A percentile compares a stretch with the other conserved stretches of the same genome.
Evolutionary conservation across 2,329 filamentous ascomycete genomes (phyloP).

Genomic region (Paecilomyces fulvus): DNA sequence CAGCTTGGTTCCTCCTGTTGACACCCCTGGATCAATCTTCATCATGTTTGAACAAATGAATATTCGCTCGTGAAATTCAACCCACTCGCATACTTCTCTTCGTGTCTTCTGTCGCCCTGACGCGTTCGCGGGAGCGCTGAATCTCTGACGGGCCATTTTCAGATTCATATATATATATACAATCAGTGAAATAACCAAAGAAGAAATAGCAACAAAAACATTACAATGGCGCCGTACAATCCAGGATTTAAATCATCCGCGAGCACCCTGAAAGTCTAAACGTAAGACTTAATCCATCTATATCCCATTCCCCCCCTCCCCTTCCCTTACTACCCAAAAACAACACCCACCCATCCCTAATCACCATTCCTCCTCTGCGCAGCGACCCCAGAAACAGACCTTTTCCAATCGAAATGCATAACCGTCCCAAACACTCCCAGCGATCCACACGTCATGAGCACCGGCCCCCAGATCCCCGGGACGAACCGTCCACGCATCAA

Average conservation of each 20-base stretch:
- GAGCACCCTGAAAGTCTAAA: too few species aligned
- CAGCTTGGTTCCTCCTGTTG: neutral
- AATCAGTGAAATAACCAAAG: too few species aligned
- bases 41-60: neutral
- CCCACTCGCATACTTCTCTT: neutral
- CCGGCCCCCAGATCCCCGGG: constrained; percentile 22
- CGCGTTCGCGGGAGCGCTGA: neutral
- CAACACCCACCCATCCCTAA: neutral
- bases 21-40: neutral
- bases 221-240: too few species aligned
- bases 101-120: neutral
- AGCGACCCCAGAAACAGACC: neutral
- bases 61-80: neutral
- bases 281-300: too few species aligned
- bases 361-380: neutral
- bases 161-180: too few species aligned
- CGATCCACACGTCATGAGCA: constrained; percentile 18
- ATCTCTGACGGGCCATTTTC: too few species aligned
- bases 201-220: too few species aligned
- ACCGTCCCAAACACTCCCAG: constrained; percentile 8
- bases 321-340: neutral
- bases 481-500: constrained; percentile 18
- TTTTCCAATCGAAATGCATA: constrained; percentile 2
- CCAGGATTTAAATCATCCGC: too few species aligned
- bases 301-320: neutral